Percentiles rank a stretch among this genome's conserved stretches.
Conservation (phyloP, 1,284 basidiomycete species). For the Taiwanofungus camphoratus region DNA sequence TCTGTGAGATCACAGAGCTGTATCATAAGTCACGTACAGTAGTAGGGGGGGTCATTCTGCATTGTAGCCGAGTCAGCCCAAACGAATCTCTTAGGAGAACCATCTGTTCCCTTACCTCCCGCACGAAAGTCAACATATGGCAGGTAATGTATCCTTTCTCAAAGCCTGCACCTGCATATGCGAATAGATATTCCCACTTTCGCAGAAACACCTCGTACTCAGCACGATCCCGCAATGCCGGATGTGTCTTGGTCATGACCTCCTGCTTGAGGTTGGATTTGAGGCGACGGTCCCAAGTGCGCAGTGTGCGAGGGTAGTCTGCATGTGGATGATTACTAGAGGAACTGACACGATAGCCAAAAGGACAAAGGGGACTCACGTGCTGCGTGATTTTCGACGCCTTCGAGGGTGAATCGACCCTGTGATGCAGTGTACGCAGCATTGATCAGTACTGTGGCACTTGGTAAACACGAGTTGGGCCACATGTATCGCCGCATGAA, state of each 20-base stretch:
- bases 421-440: constrained; percentile 22
- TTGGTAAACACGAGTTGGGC: constrained; percentile 41
- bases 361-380: constrained; percentile 17
- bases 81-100: no score
- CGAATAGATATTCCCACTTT: constrained; percentile 18
- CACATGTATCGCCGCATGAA: constrained; percentile 43
- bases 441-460: constrained; percentile 31
- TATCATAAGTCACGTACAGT: no score
- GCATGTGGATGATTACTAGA: background rate
- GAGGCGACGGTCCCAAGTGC: constrained; percentile 36
- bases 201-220: constrained; percentile 12
- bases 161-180: constrained; percentile 17
- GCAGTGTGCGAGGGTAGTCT: constrained; percentile 45
- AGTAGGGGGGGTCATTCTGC: no score
- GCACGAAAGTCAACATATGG: constrained; percentile 12
- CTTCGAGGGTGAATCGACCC: constrained; percentile 35
- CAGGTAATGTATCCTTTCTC: constrained; percentile 13
- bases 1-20: no score
- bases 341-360: background rate
- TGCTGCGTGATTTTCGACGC: constrained; percentile 37
- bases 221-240: constrained; percentile 6
- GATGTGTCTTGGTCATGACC: constrained; percentile 7
- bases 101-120: constrained; percentile 14
- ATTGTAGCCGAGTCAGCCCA: no score
- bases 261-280: constrained; percentile 9